Conservation (phyloP, 2,329 filamentous ascomycete genomes). For the Aspergillus aculeatus region DNA sequence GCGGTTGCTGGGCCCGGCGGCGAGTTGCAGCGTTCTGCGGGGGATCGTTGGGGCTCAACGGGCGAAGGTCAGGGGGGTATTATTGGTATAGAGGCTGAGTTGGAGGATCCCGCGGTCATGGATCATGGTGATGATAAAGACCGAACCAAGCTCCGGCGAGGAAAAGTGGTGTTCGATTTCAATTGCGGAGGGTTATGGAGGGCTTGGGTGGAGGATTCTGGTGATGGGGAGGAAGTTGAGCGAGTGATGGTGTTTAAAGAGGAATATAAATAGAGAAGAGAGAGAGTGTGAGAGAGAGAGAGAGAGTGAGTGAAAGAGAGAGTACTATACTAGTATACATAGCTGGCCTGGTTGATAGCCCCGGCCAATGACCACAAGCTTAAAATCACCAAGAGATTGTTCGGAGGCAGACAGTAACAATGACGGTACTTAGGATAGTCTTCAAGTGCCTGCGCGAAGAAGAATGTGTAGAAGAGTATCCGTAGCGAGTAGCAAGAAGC, state of each 20-base stretch:
- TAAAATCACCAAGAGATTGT: too few relatives aligned
- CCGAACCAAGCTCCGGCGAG: slow-evolving; percentile 41
- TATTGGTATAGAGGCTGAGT: slow-evolving; percentile 61
- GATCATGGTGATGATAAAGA: slow-evolving; percentile 22
- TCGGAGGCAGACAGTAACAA: too few relatives aligned
- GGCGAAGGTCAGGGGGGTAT: slow-evolving; percentile 83
- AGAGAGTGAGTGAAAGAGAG: too few relatives aligned
- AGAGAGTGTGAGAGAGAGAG: too few relatives aligned
- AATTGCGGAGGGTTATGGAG: slow-evolving; percentile 89
- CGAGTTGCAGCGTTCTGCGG: slow-evolving; percentile 72
- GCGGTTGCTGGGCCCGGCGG: slow-evolving; percentile 69
- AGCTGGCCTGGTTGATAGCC: too few relatives aligned
- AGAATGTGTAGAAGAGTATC: too few relatives aligned
- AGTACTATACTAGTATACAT: too few relatives aligned
- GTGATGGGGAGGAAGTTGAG: slow-evolving; percentile 33
- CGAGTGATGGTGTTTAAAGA: slow-evolving; percentile 47
- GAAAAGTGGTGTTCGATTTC: slow-evolving; percentile 69
- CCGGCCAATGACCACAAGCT: too few relatives aligned
- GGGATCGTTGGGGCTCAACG: slow-evolving; percentile 67
- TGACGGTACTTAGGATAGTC: too few relatives aligned
- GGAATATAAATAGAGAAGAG: slow-evolving; percentile 29
- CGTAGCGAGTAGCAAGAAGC: too few relatives aligned
- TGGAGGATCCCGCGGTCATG: slow-evolving; percentile 61
- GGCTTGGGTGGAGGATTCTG: slow-evolving; percentile 59
- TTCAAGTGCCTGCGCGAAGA: too few relatives aligned